Base-by-base conservation (phyloP, 345 rosid genomes). In the Alliaria petiolata region DNA sequence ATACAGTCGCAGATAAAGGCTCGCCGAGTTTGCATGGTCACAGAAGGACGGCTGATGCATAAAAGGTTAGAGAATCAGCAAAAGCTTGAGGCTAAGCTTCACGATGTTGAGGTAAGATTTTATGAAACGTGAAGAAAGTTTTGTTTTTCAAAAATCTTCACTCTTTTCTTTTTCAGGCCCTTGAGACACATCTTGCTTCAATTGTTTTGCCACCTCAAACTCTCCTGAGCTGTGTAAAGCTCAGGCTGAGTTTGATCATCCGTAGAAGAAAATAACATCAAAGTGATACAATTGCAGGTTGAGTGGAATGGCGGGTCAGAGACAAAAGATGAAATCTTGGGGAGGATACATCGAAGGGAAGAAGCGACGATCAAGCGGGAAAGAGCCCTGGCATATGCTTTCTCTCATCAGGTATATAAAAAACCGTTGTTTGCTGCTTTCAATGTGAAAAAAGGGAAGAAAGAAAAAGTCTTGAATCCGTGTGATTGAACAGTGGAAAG, bases 321-420 rank as follows among this genome's bases (percentile, higher is more conserved):
- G 70, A 74, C 96, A 69, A 85, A 84, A 84, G 95, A 91, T 19
- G 95, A 80, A 57, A 70, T 75, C 71, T 85, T 93, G 40, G 83
- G 81, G 69, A 91, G 80, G 78, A 89, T 93, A 79, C 91, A 83
- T 69, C 88, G 67, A 64, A 87, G 91, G 76, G 98, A 89, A 84
- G 96, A 82, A 80, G 97, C 98, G 3, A 85, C 93, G 11, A 85
- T 93, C 47, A 91, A 86, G 86, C 86, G 97, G 16, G 99, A 95
- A 58, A 82, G 97, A 70, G 82, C 96, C 40, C 83, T 95, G 89
- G 99, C 99, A 36, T 95, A 95, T 67, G 97, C 99, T 61, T 91
- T 91, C 70, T 82, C 92, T 79, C 99, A 95, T 79, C 99, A 91
- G 96, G 99, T 89, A 82, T 45, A 50, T 70, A 26, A 17, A 16